Evolutionary conservation across 768 basidiomycete species (phyloP).

Genomic region (Mycena epipterygia): DNA sequence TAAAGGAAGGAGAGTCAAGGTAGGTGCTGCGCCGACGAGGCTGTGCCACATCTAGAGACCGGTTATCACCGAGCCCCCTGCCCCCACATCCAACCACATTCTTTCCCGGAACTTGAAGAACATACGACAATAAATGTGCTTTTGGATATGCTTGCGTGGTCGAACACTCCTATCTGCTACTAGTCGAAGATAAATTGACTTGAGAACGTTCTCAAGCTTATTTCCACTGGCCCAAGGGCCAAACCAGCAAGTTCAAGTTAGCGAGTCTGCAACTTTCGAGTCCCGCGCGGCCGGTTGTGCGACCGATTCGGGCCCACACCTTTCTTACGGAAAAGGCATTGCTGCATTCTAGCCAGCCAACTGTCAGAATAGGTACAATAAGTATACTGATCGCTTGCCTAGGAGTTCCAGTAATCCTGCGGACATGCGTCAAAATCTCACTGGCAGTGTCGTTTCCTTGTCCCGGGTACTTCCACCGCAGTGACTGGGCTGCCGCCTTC

Average conservation of each 20-base stretch:
- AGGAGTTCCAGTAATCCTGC: background rate
- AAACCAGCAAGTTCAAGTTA: background rate
- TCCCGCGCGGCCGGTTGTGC: background rate
- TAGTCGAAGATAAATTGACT: constrained; percentile 22
- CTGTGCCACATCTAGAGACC: too few species aligned
- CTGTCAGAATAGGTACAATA: background rate
- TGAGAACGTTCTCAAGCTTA: constrained; percentile 18
- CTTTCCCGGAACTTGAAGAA: too few species aligned
- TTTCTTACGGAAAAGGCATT: background rate
- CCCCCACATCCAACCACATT: too few species aligned
- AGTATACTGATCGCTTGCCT: too few species aligned
- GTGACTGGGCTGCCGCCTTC: too few species aligned
- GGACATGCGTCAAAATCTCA: background rate
- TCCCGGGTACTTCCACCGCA: background rate
- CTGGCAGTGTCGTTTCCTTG: background rate
- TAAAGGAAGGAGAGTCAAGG: background rate
- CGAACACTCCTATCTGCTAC: background rate
- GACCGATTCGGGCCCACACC: background rate
- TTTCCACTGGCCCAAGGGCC: background rate
- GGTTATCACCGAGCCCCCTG: too few species aligned
- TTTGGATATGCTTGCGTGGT: too few species aligned
- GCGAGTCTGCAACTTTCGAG: background rate
- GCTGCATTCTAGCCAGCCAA: background rate
- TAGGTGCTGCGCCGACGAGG: background rate
- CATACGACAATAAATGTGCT: too few species aligned